Evolutionary conservation across 2,329 filamentous ascomycete genomes (phyloP).

Genomic region (Botrytis paeoniae): DNA sequence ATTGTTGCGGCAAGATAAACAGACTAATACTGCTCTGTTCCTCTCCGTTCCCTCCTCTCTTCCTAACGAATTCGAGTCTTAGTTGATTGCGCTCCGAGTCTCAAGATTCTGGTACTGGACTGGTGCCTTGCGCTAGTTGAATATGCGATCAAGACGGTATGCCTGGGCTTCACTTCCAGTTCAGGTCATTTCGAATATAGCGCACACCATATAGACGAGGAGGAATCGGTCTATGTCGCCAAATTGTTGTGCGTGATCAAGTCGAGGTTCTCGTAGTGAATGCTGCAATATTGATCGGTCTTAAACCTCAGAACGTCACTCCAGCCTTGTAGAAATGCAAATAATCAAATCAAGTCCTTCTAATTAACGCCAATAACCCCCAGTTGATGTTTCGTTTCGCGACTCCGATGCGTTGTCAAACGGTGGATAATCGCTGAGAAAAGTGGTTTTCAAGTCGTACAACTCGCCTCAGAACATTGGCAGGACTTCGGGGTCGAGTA

Average conservation of each 20-base stretch:
- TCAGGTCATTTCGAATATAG: constrained; percentile 7
- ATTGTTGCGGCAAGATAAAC: constrained; percentile 24
- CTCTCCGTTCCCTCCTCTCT: background rate
- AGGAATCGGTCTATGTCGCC: background rate
- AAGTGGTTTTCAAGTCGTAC: background rate
- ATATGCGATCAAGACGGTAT: constrained; percentile 9
- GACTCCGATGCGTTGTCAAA: background rate
- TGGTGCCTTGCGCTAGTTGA: background rate
- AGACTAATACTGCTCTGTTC: background rate
- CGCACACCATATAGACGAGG: background rate
- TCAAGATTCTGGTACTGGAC: background rate
- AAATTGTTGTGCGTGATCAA: background rate
- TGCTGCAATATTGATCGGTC: background rate
- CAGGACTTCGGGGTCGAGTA: background rate
- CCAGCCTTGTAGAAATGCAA: background rate
- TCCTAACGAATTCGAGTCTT: background rate
- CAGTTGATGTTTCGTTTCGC: background rate
- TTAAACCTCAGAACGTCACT: background rate
- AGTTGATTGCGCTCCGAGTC: background rate
- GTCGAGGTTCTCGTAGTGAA: background rate
- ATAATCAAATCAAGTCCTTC: background rate
- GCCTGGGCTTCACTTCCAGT: background rate
- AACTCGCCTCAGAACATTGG: background rate
- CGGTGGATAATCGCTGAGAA: background rate
- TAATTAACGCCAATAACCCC: constrained; percentile 4